Evolutionary conservation across 371 early-diverging fungal genomes (phyloP), one percentile per base, ranked within the genome.

Genomic region (Rhizopus stolonifer): DNA sequence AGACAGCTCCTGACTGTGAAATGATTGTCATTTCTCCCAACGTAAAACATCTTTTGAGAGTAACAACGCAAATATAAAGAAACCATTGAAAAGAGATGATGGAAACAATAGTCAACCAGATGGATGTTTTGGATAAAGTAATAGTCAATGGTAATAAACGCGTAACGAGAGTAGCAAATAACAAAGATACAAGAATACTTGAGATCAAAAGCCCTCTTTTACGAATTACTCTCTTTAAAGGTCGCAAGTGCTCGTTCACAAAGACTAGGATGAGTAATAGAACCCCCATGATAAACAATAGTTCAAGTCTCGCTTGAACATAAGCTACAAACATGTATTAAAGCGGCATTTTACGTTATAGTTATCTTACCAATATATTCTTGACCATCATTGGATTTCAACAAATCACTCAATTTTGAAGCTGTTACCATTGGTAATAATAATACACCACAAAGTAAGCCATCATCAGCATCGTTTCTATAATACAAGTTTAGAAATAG

Each of bases 1-100:
- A 59, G 4, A 85, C 52, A 2, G 85, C 77, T 3, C 80, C 54
- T 0, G 77, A 77, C 58, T 88, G 82, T 0, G 83, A 72, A n/a
- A 87, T 52, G 8, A 89, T 64, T 15, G 78, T 77, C 69, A 86
- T 73, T 60, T 89, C 90, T 1, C 88, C 87, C 46, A 83, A 64
- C 0, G 90, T 86, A 61, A 89, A 88, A 33, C 80, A 79, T 9
- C 73, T 72, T 21, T 77, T 69, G 11, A 77, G 49, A 2, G 71
- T 68, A 0, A 70, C 71, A 1, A 66, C 69, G 15, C 73, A 68
- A 13, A 72, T 59, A 55, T 78, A 78, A 1, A 78, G 49, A 11
- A 67, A 60, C 67, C 72, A 70, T 54, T 72, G 75, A 51, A 74
- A 74, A 15, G 62, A 54, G 0, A 56, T 60, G 34, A 75, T 40